These are phyloP conservation scores for Prunella vulgaris DNA, from an alignment of 257 asterid species.

Conservation along the genomic window DNA sequence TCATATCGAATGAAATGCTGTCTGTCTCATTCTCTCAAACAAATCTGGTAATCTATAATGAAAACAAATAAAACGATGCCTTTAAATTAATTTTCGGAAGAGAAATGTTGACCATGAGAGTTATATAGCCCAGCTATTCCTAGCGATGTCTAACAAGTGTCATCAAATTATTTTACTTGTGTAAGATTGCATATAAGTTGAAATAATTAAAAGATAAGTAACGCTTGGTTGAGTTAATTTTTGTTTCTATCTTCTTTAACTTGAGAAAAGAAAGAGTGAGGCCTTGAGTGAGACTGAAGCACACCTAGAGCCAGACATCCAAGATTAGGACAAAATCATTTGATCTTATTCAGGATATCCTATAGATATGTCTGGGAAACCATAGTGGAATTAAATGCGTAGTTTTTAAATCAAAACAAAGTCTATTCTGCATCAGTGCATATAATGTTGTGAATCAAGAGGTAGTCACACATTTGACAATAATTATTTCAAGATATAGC, in stretches of 20 bases:
- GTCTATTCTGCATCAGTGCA: background rate
- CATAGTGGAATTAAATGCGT: background rate
- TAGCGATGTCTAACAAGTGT: background rate
- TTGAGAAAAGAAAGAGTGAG: too few relatives aligned
- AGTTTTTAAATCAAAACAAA: background rate
- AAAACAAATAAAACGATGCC: background rate
- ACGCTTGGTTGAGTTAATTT: too few relatives aligned
- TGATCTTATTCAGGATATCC: background rate
- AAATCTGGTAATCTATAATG: background rate
- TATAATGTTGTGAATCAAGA: background rate
- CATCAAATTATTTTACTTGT: background rate
- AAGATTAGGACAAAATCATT: background rate
- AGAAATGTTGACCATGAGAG: background rate
- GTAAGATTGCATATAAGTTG: background rate
- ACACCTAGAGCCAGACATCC: background rate
- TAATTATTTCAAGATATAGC: background rate
- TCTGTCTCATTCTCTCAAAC: background rate
- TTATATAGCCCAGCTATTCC: background rate
- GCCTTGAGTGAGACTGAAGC: background rate
- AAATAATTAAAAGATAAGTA: too few relatives aligned
- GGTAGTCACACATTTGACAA: background rate
- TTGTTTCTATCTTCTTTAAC: too few relatives aligned
- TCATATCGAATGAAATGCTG: background rate
- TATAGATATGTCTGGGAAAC: background rate
- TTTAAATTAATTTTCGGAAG: background rate